A percentile compares a stretch with the other conserved stretches of the same genome.
phyloP scores from a whole-genome alignment of 2,329 filamentous ascomycete genomes.

The Beauveria asiatica region DNA sequence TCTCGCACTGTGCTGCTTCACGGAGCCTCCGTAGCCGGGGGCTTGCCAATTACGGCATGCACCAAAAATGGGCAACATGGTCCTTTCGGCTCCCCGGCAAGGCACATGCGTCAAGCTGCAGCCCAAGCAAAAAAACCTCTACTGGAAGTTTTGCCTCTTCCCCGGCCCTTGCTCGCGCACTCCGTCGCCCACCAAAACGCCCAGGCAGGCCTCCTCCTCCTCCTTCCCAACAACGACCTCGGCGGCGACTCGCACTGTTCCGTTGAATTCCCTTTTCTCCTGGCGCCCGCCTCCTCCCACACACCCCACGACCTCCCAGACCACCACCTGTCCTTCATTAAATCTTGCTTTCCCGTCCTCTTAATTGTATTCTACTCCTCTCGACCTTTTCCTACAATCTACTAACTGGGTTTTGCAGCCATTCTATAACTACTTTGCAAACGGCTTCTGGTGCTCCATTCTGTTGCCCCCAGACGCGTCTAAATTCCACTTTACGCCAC shows the following conservation, averaged over 20 bases:
- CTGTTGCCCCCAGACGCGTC: neutral
- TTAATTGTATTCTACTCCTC: neutral
- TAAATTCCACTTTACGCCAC: conserved; percentile 9
- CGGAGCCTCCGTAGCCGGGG: neutral
- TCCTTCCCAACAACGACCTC: conserved; percentile 3
- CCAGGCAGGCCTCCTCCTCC: neutral
- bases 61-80: neutral
- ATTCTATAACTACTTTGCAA: neutral
- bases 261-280: conserved; percentile 7
- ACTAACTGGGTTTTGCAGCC: neutral
- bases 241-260: conserved; percentile 11
- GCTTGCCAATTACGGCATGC: neutral
- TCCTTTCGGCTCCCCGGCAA: neutral
- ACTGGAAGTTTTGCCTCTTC: neutral
- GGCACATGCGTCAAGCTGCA: neutral
- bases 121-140: neutral
- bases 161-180: conserved; percentile 1
- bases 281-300: neutral
- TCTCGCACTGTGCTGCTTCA: neutral
- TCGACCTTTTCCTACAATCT: neutral
- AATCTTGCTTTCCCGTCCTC: neutral
- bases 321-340: neutral
- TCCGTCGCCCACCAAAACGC: neutral
- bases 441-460: neutral
- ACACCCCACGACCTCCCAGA: neutral